Base-by-base conservation (phyloP, 2,329 filamentous ascomycete species). In the Trichoderma harzianum region DNA sequence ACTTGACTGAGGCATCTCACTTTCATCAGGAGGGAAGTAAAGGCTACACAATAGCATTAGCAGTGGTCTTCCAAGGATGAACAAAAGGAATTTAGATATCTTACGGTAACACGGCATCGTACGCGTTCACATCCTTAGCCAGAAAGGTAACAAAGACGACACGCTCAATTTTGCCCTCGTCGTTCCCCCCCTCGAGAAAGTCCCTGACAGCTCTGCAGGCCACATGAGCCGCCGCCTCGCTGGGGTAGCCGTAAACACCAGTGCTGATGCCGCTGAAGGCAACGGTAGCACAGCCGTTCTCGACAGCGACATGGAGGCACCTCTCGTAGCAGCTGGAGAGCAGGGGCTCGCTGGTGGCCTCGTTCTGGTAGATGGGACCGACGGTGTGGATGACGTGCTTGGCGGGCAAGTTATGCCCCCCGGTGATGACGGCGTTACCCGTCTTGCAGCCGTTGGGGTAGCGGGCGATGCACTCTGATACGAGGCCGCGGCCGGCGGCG, bases 181-280 rank as follows among this genome's bases (percentile, higher is more conserved):
- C 83, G 76, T 83, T 76, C 5, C 81, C 78, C n/a, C 86, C 78
- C 21, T 86, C 84, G n/a, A 91, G 77, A 73, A 89, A 91, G 43
- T 82, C 78, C 69, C 86, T 85, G 11, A 91, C 86, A 1, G 87
- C 81, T 36, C 86, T 83, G 67, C 92, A 86, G 1, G 94, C 96
- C 11, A 91, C 86, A n/a, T 85, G 80, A 0, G 94, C 93, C 1
- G 95, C 96, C 53, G 90, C 87, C 1, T 78, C 74, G 76, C 89
- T 92, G 0, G 95, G 95, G 78, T 97, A 98, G 1, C 93, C 93
- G 78, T 97, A 98, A 1, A 97, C 81, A 0, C 95, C 96, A 1
- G 95, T 98, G 78, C 94, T 97, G 72, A 98, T 87, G 24, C 90
- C 91, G 53, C 91, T 90, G 76, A 99, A 98, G 0, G 93, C 96